These are phyloP conservation scores for Hypsizygus marmoreus DNA, from an alignment of 768 basidiomycete species.

Conservation along the genomic window DNA sequence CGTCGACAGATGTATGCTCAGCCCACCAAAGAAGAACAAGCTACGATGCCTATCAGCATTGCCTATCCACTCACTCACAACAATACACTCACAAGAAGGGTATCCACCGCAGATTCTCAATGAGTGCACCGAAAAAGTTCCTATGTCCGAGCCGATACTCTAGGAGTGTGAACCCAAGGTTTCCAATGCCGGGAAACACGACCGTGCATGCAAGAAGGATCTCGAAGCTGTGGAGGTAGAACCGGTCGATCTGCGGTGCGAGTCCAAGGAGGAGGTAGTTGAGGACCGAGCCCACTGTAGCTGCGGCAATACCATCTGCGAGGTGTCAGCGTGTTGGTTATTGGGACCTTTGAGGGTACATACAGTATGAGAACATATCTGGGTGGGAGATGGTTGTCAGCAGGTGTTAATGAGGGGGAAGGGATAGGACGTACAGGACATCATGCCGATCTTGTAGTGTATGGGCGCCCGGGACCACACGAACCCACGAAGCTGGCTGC, in stretches of 20 bases:
- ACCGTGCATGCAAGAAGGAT: conserved; percentile 76
- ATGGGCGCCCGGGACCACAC: conserved; percentile 76
- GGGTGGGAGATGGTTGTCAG: neutral
- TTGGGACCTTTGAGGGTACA: conserved; percentile 20
- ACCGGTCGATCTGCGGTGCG: conserved; percentile 64
- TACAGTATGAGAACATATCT: conserved; percentile 54
- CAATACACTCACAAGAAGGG: conserved; percentile 69
- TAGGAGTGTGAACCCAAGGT: conserved; percentile 69
- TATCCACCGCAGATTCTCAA: conserved; percentile 64
- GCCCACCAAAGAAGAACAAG: conserved; percentile 76
- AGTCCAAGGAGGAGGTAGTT: conserved; percentile 81
- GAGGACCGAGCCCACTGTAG: conserved; percentile 62
- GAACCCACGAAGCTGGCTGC: conserved; percentile 68
- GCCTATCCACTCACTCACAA: no score
- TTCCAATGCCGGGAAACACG: conserved; percentile 79
- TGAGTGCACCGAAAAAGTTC: conserved; percentile 45
- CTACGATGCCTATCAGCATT: no score
- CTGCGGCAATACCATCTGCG: conserved; percentile 65
- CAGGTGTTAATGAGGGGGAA: conserved; percentile 1
- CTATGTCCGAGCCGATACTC: conserved; percentile 76
- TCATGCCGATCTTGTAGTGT: conserved; percentile 83
- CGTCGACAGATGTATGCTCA: conserved; percentile 70
- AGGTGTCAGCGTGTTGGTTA: conserved; percentile 7
- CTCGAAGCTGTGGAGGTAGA: conserved; percentile 81
- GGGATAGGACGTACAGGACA: conserved; percentile 52